These are phyloP conservation scores for Pichia nanzhaoensis DNA, from an alignment of 805 yeast genomes.

Conservation along the genomic window DNA sequence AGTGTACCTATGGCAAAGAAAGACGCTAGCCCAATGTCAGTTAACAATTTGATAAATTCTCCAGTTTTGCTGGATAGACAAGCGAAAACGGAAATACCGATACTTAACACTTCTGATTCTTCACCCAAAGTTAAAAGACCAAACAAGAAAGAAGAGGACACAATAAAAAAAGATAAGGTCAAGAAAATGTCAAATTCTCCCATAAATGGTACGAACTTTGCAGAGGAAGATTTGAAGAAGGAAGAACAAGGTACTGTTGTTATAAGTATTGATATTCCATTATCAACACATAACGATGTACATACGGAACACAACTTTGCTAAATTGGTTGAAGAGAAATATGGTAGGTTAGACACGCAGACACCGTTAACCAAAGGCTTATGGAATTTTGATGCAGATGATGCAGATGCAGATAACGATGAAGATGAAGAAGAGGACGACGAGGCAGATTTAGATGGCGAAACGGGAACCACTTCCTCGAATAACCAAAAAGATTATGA, in stretches of 20 bases:
- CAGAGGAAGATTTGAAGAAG: slow-evolving; percentile 1
- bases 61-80: neutral
- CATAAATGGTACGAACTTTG: neutral
- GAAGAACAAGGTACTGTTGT: slow-evolving; percentile 6
- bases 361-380: slow-evolving; percentile 31
- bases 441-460: slow-evolving; percentile 30
- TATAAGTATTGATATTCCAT: slow-evolving; percentile 28
- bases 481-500: slow-evolving; percentile 23
- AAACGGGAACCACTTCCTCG: neutral
- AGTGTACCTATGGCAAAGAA: neutral
- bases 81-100: too few relatives aligned
- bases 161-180: neutral
- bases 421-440: slow-evolving; percentile 33
- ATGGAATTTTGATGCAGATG: slow-evolving; percentile 40
- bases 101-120: too few relatives aligned
- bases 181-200: neutral
- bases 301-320: slow-evolving; percentile 67
- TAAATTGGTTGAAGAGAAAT: slow-evolving; percentile 72
- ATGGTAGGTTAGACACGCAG: slow-evolving; percentile 72
- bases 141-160: neutral
- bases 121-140: neutral
- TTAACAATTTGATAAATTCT: slow-evolving; percentile 2
- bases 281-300: slow-evolving; percentile 39
- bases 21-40: slow-evolving; percentile 2
- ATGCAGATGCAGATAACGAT: slow-evolving; percentile 30